phyloP scores from a whole-genome alignment of 129 eudicot species.

The Glebionis coronaria region DNA sequence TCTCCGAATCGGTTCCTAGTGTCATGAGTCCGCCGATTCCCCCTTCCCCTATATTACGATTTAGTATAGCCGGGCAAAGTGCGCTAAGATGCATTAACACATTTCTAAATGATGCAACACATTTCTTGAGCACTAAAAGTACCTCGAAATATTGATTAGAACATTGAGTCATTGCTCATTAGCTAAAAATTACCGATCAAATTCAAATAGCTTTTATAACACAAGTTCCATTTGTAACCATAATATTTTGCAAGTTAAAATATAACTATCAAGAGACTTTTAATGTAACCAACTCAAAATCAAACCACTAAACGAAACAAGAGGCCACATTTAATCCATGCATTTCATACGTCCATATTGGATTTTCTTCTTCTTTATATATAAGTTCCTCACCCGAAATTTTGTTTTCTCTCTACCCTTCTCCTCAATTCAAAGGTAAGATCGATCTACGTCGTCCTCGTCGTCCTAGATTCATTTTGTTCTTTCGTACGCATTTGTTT shows the following conservation, averaged over 20 bases:
- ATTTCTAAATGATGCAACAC: too few relatives aligned
- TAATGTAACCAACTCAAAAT: not conserved
- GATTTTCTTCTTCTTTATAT: slow-evolving; percentile 14
- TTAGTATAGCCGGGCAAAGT: too few relatives aligned
- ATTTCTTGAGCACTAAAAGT: too few relatives aligned
- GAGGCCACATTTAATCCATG: slow-evolving; percentile 35
- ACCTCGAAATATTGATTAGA: too few relatives aligned
- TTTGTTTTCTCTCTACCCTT: slow-evolving; percentile 11
- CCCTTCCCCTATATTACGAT: too few relatives aligned
- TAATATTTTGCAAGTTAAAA: slow-evolving; percentile 1
- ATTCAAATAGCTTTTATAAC: too few relatives aligned
- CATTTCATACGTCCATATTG: slow-evolving; percentile 21
- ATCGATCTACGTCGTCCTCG: slow-evolving; percentile 3
- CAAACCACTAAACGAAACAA: slow-evolving; percentile 22
- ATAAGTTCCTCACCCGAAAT: not conserved
- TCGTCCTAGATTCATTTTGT: not conserved
- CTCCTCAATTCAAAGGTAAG: slow-evolving; percentile 23
- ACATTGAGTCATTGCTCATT: too few relatives aligned
- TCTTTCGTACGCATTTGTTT: not conserved
- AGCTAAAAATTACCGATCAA: too few relatives aligned
- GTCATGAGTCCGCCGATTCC: too few relatives aligned
- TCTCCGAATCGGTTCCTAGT: too few relatives aligned
- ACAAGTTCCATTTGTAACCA: too few relatives aligned
- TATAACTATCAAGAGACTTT: not conserved
- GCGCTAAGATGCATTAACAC: too few relatives aligned